Base-by-base conservation (phyloP, 306 rosid species). In the Dalbergia cultrata region DNA sequence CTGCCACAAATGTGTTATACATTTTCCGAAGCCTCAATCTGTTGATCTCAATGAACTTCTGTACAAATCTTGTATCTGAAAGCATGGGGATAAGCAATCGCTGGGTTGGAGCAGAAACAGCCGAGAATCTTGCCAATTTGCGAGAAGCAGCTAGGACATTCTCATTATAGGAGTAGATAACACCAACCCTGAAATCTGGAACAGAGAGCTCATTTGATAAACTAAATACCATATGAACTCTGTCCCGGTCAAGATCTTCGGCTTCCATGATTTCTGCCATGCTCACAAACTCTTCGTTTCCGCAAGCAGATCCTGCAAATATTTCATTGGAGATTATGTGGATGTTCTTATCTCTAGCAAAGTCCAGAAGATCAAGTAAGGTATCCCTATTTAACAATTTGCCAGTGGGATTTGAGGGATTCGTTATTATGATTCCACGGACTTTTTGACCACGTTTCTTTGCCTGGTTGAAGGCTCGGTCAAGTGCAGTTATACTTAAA, bases 301-400 rank as follows among this genome's bases (percentile, higher is more conserved):
- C 89, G 64, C 68, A 74, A 6, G 88, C 56, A 22, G 98, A 90
- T 52, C 94, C 96, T 1, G 90, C 83, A 82, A 90, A 86, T 74
- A 87, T 78, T 86, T 93, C 98, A 73, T 89, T 89, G 0, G 93
- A 95, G 83, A 95, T 59, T 86, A 93, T 89, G 85, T 95, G 98
- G 41, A 93, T 88, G 91, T 93, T 95, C 84, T 95, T 95, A 86
- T 95, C 97, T 84, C 96, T 86, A 21, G 96, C 99, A 58, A 91
- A 95, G 88, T 93, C 94, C 62, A 95, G 82, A 84, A 95, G 88
- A 86, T 80, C 84, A 43, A 85, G 85, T n/a, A 90, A 89, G 37
- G 89, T 85, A 69, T 91, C 96, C 69, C 87, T 87, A 22, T 76
- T 75, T n/a, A 87, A 86, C 61, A 89, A 81, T 86, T 80, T 86